Evolutionary conservation across 345 rosid genomes (phyloP), one percentile per base, ranked within the genome.

Genomic region (Anastatica hierochuntica): DNA sequence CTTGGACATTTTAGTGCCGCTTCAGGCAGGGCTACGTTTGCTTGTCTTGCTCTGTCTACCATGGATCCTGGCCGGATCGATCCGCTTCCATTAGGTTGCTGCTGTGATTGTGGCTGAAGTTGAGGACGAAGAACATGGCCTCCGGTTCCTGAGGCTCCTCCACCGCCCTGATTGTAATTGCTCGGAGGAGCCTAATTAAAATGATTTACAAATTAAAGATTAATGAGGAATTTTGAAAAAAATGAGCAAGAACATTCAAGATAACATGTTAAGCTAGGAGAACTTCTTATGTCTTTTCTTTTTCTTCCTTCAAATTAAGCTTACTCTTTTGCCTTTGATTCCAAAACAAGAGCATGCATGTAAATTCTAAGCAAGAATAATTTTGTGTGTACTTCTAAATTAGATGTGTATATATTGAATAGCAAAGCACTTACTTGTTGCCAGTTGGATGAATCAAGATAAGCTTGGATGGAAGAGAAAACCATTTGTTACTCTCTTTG

Each of bases 361-460:
- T 21, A 21, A 21, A 2, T 21, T 3, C 4, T 21, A 21, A 21
- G 24, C 24, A 21, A 21, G 24, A 21, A 21, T 3, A 21, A 21
- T 36, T 18, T 21, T 21, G 24, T 21, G 24, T 21, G 24, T 21
- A 21, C 24, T 21, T 21, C 24, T 21, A 21, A 21, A 21, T 5
- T 2, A 21, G 24, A 21, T 35, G 23, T 41, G 10, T 27, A 53
- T n/a, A 53, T 34, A 24, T 36, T 33, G 47, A 60, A 43, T 43
- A 61, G 67, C 26, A 59, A 66, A 72, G 56, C 1, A 53, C 84
- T 60, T 77, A 86, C 95, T 70, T 81, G 95, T 52, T 83, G 96
- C 96, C 96, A 92, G 84, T 88, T 88, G 78, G 86, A 65, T 49
- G 90, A 95, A 85, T 88, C 98, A 77, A 85, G 94, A 78, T 92